A percentile compares a stretch with the other conserved stretches of the same genome.
Evolutionary conservation across 139 green algal species (phyloP).

Genomic region (Monoraphidium neglectum): DNA sequence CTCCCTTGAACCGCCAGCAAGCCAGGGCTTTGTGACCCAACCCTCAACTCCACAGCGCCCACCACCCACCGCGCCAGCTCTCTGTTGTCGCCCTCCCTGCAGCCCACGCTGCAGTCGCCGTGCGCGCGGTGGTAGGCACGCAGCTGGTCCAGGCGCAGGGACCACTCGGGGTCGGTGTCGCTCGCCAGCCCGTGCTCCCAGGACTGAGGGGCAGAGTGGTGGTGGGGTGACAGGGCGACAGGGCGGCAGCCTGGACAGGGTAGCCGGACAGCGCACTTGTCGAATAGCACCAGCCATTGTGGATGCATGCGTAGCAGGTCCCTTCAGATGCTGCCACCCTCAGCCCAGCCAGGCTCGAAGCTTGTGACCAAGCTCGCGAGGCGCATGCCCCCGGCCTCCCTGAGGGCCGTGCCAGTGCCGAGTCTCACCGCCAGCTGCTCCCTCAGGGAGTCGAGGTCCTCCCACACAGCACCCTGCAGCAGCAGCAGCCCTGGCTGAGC

Average conservation of each 20-base stretch:
- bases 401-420: too few relatives aligned
- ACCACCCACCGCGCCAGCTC: slow-evolving; percentile 60
- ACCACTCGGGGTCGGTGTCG: slow-evolving; percentile 63
- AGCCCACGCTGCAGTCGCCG: slow-evolving; percentile 67
- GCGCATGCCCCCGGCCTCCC: too few relatives aligned
- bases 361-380: too few relatives aligned
- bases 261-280: too few relatives aligned
- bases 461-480: slow-evolving; percentile 6
- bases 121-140: slow-evolving; percentile 47
- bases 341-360: too few relatives aligned
- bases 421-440: slow-evolving; percentile 9
- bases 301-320: too few relatives aligned
- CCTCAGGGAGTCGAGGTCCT: not conserved
- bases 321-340: too few relatives aligned
- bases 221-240: too few relatives aligned
- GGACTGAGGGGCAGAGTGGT: slow-evolving; percentile 18
- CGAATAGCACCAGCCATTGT: too few relatives aligned
- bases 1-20: not conserved
- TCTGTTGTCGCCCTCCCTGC: slow-evolving; percentile 56
- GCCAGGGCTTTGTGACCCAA: not conserved
- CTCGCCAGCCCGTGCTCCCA: slow-evolving; percentile 67
- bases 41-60: not conserved
- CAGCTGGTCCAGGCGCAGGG: slow-evolving; percentile 44
- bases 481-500: slow-evolving; percentile 61
- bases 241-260: too few relatives aligned